Evolutionary conservation across 441 rosid genomes (phyloP), one percentile per base, ranked within the genome.

Genomic region (Breynia disticha): DNA sequence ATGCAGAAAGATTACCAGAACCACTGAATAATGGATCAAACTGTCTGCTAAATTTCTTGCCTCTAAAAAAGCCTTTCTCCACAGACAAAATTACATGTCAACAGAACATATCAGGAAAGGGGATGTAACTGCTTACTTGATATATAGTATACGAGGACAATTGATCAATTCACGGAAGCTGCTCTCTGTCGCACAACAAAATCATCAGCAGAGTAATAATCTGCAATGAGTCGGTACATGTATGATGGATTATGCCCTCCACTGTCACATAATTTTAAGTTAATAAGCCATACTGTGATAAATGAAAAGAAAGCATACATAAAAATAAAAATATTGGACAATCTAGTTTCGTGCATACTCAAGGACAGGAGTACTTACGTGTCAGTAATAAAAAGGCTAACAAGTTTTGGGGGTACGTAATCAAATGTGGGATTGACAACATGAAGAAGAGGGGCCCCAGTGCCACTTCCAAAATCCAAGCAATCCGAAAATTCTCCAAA

Each of bases 401-500:
- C 96, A 68, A 87, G 95, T 76, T 79, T 81, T n/a, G 97, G 96
- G 37, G 99, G 99, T 50, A 93, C 96, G 70, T 83, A 93, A 71
- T 89, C 96, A 60, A 93, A 93, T 16, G 86, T 72, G 59, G 97
- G 99, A 66, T 93, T 93, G 67, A 93, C 89, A 57, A 93, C 90
- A 65, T 84, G 95, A 71, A 93, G 83, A 57, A 79, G 91, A 21
- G 90, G 87, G 65, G 90, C 76, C 42, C 87, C 87, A 0, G 58
- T 60, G 64, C 76, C 81, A 41, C 65, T 64, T 57, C 89, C 84
- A 70, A 76, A 89, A 60, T 89, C 96, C 72, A 93, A 71, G 79
- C 95, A 86, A 73, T 93, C 95, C 28, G 99, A 93, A 75, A 93
- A 93, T 61, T 93, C 97, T 56, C 99, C 97, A 68, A 93, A 93